A percentile compares a stretch with the other conserved stretches of the same genome.
Conservation (phyloP, 768 basidiomycete genomes). For the Leccinum subgranulosum region DNA sequence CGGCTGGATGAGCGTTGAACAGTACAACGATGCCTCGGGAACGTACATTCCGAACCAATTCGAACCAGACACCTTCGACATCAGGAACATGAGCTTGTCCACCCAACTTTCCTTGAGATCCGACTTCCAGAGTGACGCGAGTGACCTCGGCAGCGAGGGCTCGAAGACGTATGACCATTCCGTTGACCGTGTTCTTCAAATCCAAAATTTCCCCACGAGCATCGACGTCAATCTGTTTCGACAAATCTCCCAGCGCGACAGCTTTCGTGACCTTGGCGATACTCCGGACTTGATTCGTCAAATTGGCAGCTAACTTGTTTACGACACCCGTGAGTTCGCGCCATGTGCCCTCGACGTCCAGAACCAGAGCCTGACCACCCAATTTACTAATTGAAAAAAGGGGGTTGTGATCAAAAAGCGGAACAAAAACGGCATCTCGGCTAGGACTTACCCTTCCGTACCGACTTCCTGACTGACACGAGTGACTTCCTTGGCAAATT, state of each 20-base stretch:
- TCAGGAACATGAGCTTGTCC: slow-evolving; percentile 86
- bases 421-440: not conserved
- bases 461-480: slow-evolving; percentile 84
- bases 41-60: slow-evolving; percentile 71
- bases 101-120: slow-evolving; percentile 84
- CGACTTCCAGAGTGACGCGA: slow-evolving; percentile 80
- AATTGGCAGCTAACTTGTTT: slow-evolving; percentile 76
- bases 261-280: slow-evolving; percentile 65
- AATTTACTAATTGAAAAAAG: slow-evolving; percentile 49
- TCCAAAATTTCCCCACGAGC: slow-evolving; percentile 88
- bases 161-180: slow-evolving; percentile 50
- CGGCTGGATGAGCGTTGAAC: slow-evolving; percentile 8
- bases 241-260: slow-evolving; percentile 86
- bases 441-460: slow-evolving; percentile 58
- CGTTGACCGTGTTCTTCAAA: slow-evolving; percentile 61
- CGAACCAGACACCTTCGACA: slow-evolving; percentile 90
- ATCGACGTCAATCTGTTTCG: slow-evolving; percentile 89
- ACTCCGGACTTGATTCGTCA: slow-evolving; percentile 57
- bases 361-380: slow-evolving; percentile 81
- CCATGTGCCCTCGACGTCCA: slow-evolving; percentile 92
- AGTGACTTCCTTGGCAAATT: slow-evolving; percentile 91
- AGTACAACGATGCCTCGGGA: not conserved
- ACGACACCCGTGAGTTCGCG: slow-evolving; percentile 79
- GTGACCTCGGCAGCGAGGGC: slow-evolving; percentile 81
- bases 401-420: slow-evolving; percentile 13